Evolutionary conservation across 2,329 filamentous ascomycete genomes (phyloP).

Genomic region (Plenodomus biglobosus): DNA sequence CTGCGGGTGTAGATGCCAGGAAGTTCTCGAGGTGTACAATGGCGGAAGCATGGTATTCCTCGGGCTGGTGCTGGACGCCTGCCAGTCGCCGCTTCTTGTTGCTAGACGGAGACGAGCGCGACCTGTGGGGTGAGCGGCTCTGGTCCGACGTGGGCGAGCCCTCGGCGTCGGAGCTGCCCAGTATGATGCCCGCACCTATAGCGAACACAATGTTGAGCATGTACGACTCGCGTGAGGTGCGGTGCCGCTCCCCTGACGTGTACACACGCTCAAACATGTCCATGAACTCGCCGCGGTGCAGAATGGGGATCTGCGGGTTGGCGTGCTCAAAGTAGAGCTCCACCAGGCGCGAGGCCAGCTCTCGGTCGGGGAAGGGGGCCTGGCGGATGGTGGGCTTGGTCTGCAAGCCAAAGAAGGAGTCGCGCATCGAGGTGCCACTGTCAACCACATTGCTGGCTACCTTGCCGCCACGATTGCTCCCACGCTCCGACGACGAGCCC

Average conservation of each 20-base stretch:
- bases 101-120: slow-evolving; percentile 35
- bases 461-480: slow-evolving; percentile 62
- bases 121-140: slow-evolving; percentile 30
- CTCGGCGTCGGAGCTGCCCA: slow-evolving; percentile 55
- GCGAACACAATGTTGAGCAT: slow-evolving; percentile 96
- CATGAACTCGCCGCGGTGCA: slow-evolving; percentile 89
- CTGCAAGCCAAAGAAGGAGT: slow-evolving; percentile 96
- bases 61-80: slow-evolving; percentile 71
- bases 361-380: slow-evolving; percentile 77
- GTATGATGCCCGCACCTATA: slow-evolving; percentile 90
- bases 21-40: slow-evolving; percentile 90
- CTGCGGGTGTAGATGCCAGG: slow-evolving; percentile 64
- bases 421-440: slow-evolving; percentile 79
- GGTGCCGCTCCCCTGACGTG: slow-evolving; percentile 63
- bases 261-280: slow-evolving; percentile 83
- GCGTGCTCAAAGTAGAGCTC: slow-evolving; percentile 93
- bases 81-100: slow-evolving; percentile 45
- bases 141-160: slow-evolving; percentile 36
- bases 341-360: slow-evolving; percentile 71
- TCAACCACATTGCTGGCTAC: slow-evolving; percentile 50
- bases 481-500: slow-evolving; percentile 61
- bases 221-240: slow-evolving; percentile 82
- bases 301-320: slow-evolving; percentile 91
- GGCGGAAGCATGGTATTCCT: slow-evolving; percentile 94
- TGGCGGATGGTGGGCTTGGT: slow-evolving; percentile 85